Evolutionary conservation across 2,329 filamentous ascomycete species (phyloP), one percentile per base, ranked within the genome.

Genomic region (Aspergillus sp.): DNA sequence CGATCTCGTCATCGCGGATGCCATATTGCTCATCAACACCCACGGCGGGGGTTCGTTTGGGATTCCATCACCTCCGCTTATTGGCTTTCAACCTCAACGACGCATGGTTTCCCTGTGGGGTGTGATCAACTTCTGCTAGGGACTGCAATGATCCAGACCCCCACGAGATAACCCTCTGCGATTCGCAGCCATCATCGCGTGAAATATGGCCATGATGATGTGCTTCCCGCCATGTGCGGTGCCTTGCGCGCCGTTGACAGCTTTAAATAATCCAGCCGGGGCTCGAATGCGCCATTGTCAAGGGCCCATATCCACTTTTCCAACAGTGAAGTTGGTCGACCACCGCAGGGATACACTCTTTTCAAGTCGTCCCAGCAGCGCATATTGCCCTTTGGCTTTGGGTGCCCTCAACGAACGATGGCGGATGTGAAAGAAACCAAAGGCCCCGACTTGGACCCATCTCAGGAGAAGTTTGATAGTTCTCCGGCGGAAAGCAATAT

Each of bases 21-120:
- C 60, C 48, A 27, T 27, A 62, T 65, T 65, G 63, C 64, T 65
- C 64, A 66, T 66, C 58, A 37, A 31, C 48, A 49, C 33, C 45
- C 41, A 43, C 45, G 45, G 25, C 17, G 41, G 21, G 17, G 39
- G 37, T n/a, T 53, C 44, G 21, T 39, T 48, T 44, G 43, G 43
- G 35, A 52, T 48, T 43, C 23, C 33, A 39, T 41, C 21, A 23
- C 43, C 25, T 23, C 31, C 33, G 33, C 17, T 43, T 25, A 54
- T 54, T 54, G 52, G 44, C 23, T 35, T 40, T 11, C 21, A 31
- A 8, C 6, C 35, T 25, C 9, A 31, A 19, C 12, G 25, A 37
- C 21, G 27, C 37, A 35, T 17, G 41, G 23, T 7, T 46, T 23
- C 39, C 23, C 41, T 63, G 52, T 49, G 52, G 43, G 59, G 52